phyloP scores from a whole-genome alignment of 2,329 filamentous ascomycete genomes.

The Alternaria rosae region DNA sequence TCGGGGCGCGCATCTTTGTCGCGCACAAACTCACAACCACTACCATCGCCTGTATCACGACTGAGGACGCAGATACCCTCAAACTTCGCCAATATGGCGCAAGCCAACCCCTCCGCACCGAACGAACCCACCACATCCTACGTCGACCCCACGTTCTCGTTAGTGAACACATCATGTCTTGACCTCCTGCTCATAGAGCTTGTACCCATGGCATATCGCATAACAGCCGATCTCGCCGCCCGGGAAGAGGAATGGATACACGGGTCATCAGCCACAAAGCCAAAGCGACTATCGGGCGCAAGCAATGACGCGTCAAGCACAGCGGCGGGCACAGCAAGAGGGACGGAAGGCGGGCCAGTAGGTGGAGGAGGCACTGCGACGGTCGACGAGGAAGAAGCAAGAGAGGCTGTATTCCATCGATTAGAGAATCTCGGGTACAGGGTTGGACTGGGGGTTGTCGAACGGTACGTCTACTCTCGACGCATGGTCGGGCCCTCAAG shows the following conservation, averaged over 20 bases:
- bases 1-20: not conserved
- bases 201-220: constrained; percentile 89
- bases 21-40: not conserved
- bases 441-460: constrained; percentile 89
- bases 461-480: constrained; percentile 67
- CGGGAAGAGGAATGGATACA: constrained; percentile 53
- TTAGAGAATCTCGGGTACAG: constrained; percentile 87
- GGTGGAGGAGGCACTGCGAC: constrained; percentile 31
- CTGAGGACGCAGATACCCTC: not conserved
- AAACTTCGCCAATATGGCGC: constrained; percentile 19
- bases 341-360: constrained; percentile 17
- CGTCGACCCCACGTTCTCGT: constrained; percentile 75
- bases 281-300: constrained; percentile 25
- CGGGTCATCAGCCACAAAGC: constrained; percentile 11
- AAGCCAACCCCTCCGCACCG: constrained; percentile 15
- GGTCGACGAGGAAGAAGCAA: constrained; percentile 78
- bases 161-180: constrained; percentile 84
- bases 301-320: constrained; percentile 38
- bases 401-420: constrained; percentile 84
- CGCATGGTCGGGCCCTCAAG: not conserved
- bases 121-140: constrained; percentile 46
- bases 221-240: constrained; percentile 75
- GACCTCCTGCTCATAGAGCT: constrained; percentile 97
- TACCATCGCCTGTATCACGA: not conserved
- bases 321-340: constrained; percentile 28